A percentile compares a stretch with the other conserved stretches of the same genome.
Conservation (phyloP, 352 stramenopile species). For the Globisporangium perplexum region DNA sequence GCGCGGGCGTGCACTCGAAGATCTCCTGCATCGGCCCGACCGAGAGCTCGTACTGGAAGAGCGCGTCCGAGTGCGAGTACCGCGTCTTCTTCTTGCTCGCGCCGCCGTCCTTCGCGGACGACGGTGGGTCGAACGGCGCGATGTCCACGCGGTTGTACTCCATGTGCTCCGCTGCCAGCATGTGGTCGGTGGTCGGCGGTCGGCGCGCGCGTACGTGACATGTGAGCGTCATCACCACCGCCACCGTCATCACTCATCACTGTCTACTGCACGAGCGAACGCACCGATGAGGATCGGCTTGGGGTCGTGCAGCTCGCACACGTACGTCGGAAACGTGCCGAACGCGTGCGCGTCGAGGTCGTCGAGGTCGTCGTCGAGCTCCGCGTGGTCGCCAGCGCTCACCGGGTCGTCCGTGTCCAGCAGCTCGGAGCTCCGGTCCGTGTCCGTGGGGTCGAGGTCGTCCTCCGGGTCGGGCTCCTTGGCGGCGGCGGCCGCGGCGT, state of each 20-base stretch:
- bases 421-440: constrained; percentile 26
- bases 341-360: constrained; percentile 22
- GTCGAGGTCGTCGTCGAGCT: constrained; percentile 8
- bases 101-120: constrained; percentile 13
- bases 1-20: constrained; percentile 62
- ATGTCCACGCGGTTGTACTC: constrained; percentile 57
- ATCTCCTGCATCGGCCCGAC: constrained; percentile 42
- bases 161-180: constrained; percentile 61
- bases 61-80: constrained; percentile 22
- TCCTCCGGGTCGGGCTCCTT: constrained; percentile 33
- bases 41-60: constrained; percentile 67
- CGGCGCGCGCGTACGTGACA: background rate
- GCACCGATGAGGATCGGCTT: constrained; percentile 65
- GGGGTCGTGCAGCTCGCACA: constrained; percentile 73
- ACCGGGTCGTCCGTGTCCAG: background rate
- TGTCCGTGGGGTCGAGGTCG: constrained; percentile 21
- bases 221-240: too few species aligned
- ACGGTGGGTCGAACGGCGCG: constrained; percentile 24
- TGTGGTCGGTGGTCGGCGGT: too few species aligned
- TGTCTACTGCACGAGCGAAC: background rate
- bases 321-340: constrained; percentile 51
- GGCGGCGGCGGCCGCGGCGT: constrained; percentile 17
- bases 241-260: too few species aligned
- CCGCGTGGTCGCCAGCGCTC: background rate
- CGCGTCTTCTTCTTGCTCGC: constrained; percentile 11